A percentile compares a stretch with the other conserved stretches of the same genome.
These are phyloP conservation scores for Pythium brachiatum DNA, from an alignment of 352 stramenopile species.

Conservation along the genomic window DNA sequence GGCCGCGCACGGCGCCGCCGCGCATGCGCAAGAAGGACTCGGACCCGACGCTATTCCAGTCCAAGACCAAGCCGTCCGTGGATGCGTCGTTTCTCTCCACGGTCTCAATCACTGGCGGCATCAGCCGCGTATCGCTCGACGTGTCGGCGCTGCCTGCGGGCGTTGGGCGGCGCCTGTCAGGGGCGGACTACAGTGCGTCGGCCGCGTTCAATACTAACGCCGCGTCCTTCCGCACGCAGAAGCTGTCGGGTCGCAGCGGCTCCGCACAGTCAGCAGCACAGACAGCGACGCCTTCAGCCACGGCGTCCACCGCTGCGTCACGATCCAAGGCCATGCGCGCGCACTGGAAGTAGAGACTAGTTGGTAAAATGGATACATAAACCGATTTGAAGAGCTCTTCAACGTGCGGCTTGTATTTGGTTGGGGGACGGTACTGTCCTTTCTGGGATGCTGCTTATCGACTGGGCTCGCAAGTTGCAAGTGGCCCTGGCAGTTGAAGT, in stretches of 20 bases:
- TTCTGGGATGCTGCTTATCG: not conserved
- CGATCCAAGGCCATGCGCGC: conserved; percentile 33
- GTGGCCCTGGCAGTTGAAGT: conserved; percentile 1
- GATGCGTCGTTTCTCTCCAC: not conserved
- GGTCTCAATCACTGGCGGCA: not conserved
- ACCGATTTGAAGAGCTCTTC: not conserved
- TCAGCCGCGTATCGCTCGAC: conserved; percentile 14
- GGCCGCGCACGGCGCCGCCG: conserved; percentile 25
- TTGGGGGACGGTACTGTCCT: not conserved
- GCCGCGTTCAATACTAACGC: not conserved
- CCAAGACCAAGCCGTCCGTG: not conserved
- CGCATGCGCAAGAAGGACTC: conserved; percentile 26
- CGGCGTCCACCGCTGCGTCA: not conserved
- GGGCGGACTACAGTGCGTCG: not conserved
- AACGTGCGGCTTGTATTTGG: not conserved
- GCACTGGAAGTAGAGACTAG: conserved; percentile 44
- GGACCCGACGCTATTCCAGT: conserved; percentile 3
- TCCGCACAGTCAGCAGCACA: not conserved
- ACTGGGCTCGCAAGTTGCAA: no score
- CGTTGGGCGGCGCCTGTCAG: conserved; percentile 4
- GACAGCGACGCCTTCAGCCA: not conserved
- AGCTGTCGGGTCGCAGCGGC: not conserved
- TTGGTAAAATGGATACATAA: not conserved
- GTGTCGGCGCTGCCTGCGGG: conserved; percentile 14
- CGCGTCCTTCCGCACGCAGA: conserved; percentile 9